phyloP scores from a whole-genome alignment of 257 asterid species.

The Jacaranda mimosifolia region DNA sequence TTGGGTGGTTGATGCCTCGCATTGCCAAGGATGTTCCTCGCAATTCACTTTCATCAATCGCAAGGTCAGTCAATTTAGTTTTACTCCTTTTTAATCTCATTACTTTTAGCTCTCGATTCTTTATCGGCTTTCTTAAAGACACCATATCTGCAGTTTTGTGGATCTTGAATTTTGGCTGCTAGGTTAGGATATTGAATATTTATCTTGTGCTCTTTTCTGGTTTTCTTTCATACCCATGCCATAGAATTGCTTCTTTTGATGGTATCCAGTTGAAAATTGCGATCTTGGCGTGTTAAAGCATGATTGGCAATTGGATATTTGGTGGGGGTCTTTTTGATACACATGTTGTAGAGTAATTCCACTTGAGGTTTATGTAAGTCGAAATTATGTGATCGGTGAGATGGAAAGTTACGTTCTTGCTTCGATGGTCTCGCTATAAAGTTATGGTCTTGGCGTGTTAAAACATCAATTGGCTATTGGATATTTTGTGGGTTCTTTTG shows the following conservation, averaged over 20 bases:
- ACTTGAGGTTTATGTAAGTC: not conserved
- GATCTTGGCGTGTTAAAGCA: conserved; percentile 29
- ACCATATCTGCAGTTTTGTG: conserved; percentile 20
- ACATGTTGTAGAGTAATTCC: not conserved
- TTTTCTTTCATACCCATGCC: not conserved
- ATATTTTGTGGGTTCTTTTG: not conserved
- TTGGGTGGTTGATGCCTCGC: conserved; percentile 96
- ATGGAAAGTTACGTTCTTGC: not conserved
- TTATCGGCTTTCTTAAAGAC: not conserved
- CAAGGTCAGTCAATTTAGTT: conserved; percentile 60
- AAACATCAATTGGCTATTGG: not conserved
- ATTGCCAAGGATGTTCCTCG: conserved; percentile 96
- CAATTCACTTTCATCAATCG: conserved; percentile 98
- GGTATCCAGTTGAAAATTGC: conserved; percentile 14
- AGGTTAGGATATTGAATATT: not conserved
- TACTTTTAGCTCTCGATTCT: conserved; percentile 25
- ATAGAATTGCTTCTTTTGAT: conserved; percentile 2
- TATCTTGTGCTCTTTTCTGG: not conserved
- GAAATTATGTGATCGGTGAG: no score
- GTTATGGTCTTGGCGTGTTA: not conserved
- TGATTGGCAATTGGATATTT: not conserved
- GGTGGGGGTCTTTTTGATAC: not conserved
- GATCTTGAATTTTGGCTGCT: conserved; percentile 16
- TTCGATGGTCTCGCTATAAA: conserved; percentile 2
- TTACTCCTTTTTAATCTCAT: conserved; percentile 2